Evolutionary conservation across 371 early-diverging fungal species (phyloP).

Genomic region (Mucor saturninus): DNA sequence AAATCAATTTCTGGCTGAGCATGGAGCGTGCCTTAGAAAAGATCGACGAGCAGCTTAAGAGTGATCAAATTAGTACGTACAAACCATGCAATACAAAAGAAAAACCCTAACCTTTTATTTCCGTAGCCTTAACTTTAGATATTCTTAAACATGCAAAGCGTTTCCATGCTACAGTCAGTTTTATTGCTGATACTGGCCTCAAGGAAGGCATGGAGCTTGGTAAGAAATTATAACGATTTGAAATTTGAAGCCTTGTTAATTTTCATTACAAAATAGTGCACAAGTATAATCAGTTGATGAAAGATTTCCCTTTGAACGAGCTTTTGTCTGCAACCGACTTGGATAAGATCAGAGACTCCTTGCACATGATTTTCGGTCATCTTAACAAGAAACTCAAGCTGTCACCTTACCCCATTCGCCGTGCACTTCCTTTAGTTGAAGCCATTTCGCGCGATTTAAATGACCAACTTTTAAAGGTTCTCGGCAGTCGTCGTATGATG

Average conservation of each 20-base stretch:
- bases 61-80: constrained; percentile 81
- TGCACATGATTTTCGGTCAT: constrained; percentile 91
- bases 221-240: constrained; percentile 19
- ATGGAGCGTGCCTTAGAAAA: constrained; percentile 94
- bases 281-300: constrained; percentile 97
- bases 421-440: constrained; percentile 92
- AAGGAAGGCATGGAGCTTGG: constrained; percentile 91
- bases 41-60: constrained; percentile 94
- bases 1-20: constrained; percentile 98
- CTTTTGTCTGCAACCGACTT: constrained; percentile 94
- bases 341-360: constrained; percentile 77
- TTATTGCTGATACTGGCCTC: constrained; percentile 97
- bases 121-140: constrained; percentile 84
- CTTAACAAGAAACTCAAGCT: constrained; percentile 96
- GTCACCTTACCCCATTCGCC: constrained; percentile 94
- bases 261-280: constrained; percentile 55
- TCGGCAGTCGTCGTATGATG: constrained; percentile 92
- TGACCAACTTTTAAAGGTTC: constrained; percentile 87
- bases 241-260: not conserved
- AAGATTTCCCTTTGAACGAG: constrained; percentile 97
- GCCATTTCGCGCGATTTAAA: constrained; percentile 95
- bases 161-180: constrained; percentile 97
- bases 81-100: not conserved
- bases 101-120: not conserved
- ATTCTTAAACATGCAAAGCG: constrained; percentile 96